phyloP scores from a whole-genome alignment of 495 filamentous ascomycete genomes.

The Daldinia concentrica region DNA sequence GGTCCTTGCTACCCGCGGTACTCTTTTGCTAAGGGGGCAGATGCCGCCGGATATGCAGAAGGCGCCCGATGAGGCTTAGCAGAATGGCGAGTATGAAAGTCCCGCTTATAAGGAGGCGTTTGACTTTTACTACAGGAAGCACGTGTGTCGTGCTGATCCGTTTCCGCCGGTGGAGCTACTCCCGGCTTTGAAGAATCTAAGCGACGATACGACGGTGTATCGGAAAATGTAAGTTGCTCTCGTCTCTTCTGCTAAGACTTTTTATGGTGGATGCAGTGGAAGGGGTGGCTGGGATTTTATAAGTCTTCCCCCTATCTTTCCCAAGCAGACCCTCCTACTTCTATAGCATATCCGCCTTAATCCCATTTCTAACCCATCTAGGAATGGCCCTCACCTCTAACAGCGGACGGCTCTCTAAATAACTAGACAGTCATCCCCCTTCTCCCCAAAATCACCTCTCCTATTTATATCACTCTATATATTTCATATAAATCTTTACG shows the following conservation, averaged over 20 bases:
- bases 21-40: conserved; percentile 42
- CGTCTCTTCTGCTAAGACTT: not conserved
- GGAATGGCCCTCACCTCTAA: not conserved
- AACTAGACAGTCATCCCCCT: not conserved
- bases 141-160: conserved; percentile 54
- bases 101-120: conserved; percentile 54
- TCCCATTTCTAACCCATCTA: not conserved
- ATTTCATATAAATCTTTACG: too few species aligned
- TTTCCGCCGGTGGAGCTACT: conserved; percentile 47
- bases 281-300: not conserved
- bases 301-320: not conserved
- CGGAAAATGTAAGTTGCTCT: conserved; percentile 51
- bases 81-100: conserved; percentile 54
- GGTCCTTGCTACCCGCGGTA: conserved; percentile 50
- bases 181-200: conserved; percentile 46
- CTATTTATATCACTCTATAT: too few species aligned
- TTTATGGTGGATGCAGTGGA: not conserved
- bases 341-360: too few species aligned
- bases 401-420: not conserved
- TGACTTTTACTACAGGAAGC: conserved; percentile 48
- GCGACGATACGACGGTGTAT: conserved; percentile 56
- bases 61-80: conserved; percentile 47
- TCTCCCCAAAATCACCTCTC: not conserved
- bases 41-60: conserved; percentile 53
- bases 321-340: not conserved